Evolutionary conservation across 257 asterid genomes (phyloP).

Genomic region (Solanum acaule): DNA sequence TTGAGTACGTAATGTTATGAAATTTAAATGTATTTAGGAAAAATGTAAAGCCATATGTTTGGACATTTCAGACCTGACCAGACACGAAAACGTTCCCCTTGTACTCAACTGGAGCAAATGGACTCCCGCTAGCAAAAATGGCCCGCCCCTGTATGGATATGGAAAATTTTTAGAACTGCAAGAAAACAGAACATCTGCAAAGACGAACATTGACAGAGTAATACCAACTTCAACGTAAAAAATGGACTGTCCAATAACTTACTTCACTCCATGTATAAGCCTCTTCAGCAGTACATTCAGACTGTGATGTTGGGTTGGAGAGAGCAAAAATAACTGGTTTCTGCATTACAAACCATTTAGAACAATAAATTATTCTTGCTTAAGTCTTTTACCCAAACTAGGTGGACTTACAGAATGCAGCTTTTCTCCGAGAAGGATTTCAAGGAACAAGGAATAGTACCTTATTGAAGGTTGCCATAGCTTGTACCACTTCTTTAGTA

Average conservation of each 20-base stretch:
- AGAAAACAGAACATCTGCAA: background rate
- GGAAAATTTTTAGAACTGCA: background rate
- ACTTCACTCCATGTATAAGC: conserved; percentile 92
- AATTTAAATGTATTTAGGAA: background rate
- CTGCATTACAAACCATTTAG: conserved; percentile 29
- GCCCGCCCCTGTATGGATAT: conserved; percentile 50
- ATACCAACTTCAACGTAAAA: background rate
- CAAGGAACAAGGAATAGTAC: conserved; percentile 16
- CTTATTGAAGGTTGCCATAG: conserved; percentile 68
- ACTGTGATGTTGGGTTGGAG: conserved; percentile 92
- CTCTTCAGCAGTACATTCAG: conserved; percentile 91
- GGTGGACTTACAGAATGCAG: background rate
- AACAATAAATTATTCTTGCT: background rate
- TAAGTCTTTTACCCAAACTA: background rate
- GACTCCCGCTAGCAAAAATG: conserved; percentile 82
- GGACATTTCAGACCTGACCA: conserved; percentile 49
- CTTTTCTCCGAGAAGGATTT: background rate
- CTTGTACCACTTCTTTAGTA: conserved; percentile 70
- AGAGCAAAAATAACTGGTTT: conserved; percentile 82
- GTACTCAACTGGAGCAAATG: conserved; percentile 55
- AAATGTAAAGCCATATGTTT: background rate
- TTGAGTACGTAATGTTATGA: background rate
- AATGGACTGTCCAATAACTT: background rate
- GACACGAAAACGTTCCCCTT: conserved; percentile 46
- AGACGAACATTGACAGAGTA: background rate